Conservation (phyloP, 2,329 filamentous ascomycete species). For the Talaromyces atroroseus region DNA sequence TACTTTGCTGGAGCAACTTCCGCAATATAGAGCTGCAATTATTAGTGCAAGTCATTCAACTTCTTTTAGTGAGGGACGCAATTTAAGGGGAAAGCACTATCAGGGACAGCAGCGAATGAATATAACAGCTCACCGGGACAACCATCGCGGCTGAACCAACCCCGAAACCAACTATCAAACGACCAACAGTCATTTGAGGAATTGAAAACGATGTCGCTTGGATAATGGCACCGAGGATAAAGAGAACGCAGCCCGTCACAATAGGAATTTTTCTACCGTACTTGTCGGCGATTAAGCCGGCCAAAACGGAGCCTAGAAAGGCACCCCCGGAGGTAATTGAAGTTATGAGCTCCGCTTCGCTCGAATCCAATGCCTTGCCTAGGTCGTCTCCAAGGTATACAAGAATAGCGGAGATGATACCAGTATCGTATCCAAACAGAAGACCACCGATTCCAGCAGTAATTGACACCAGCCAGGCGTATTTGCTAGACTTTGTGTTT, state of each 20-base stretch:
- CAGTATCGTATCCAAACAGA: slow-evolving; percentile 47
- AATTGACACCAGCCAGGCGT: slow-evolving; percentile 48
- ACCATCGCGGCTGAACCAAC: too few species aligned
- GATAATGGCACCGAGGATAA: not conserved
- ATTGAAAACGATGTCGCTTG: not conserved
- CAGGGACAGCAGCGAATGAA: too few species aligned
- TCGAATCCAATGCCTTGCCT: slow-evolving; percentile 25
- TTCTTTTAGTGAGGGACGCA: too few species aligned
- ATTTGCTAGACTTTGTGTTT: slow-evolving; percentile 44
- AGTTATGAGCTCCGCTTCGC: not conserved
- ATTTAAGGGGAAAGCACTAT: too few species aligned
- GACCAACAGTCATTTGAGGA: not conserved
- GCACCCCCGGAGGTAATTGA: not conserved
- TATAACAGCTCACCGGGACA: too few species aligned
- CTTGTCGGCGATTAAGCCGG: not conserved
- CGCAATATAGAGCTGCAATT: not conserved
- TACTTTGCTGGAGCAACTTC: not conserved
- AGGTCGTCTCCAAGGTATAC: slow-evolving; percentile 40
- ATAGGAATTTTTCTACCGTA: not conserved
- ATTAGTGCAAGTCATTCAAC: too few species aligned
- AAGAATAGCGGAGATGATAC: slow-evolving; percentile 44
- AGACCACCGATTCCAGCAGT: slow-evolving; percentile 48
- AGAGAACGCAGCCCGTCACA: not conserved
- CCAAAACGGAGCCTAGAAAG: not conserved
- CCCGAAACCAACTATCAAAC: too few species aligned